Conservation (phyloP, 73 alveolate genomes). For the Symbiodinium natans region DNA sequence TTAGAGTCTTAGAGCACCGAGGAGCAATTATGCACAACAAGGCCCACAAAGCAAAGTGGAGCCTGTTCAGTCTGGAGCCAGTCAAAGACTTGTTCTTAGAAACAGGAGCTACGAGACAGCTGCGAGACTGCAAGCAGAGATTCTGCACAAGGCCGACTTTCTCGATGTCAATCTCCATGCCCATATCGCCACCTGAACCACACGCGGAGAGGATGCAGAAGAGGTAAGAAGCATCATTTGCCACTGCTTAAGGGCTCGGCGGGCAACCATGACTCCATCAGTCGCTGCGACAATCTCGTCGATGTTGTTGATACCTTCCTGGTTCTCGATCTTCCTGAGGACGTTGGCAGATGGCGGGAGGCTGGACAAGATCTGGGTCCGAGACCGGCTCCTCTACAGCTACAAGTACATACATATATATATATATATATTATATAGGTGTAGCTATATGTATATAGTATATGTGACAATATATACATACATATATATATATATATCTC, state of each 20-base stretch:
- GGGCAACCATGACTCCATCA: slow-evolving; percentile 99
- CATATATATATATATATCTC: too few species aligned
- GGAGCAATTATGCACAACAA: background rate
- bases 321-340: slow-evolving; percentile 99
- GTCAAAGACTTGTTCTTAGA: too few species aligned
- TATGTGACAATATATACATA: too few species aligned
- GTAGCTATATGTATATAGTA: too few species aligned
- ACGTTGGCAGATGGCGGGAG: slow-evolving; percentile 7
- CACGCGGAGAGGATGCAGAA: background rate
- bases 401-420: too few species aligned
- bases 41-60: too few species aligned
- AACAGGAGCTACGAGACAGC: too few species aligned
- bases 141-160: slow-evolving; percentile 98
- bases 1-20: background rate
- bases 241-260: background rate
- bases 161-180: slow-evolving; percentile 99
- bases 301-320: slow-evolving; percentile 98
- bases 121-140: slow-evolving; percentile 48
- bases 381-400: too few species aligned
- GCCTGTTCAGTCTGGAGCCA: too few species aligned
- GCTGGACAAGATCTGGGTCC: background rate
- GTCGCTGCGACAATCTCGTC: slow-evolving; percentile 98
- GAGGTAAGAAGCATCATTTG: background rate
- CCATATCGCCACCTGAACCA: slow-evolving; percentile 98
- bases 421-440: too few species aligned